phyloP scores from a whole-genome alignment of 768 basidiomycete genomes.

The Clavaria fumosa region DNA sequence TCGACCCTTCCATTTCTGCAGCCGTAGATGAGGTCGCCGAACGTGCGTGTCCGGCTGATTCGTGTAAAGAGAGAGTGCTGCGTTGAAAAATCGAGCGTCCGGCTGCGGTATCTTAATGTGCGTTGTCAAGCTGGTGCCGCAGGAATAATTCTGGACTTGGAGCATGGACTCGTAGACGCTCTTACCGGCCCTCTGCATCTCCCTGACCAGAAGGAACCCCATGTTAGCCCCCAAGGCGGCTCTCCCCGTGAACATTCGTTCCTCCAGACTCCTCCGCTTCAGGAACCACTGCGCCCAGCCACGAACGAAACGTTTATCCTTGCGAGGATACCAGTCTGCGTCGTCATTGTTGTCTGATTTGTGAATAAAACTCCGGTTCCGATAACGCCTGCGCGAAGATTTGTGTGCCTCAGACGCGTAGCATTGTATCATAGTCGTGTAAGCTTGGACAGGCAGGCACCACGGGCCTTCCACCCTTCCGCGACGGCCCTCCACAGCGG shows the following conservation, averaged over 20 bases:
- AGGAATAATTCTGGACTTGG: constrained; percentile 6
- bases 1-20: constrained; percentile 21
- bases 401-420: constrained; percentile 32
- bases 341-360: background rate
- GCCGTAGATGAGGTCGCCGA: constrained; percentile 12
- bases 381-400: constrained; percentile 7
- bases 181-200: constrained; percentile 5
- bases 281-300: constrained; percentile 9
- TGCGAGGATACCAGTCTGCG: constrained; percentile 2
- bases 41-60: constrained; percentile 6
- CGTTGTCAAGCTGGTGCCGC: constrained; percentile 3
- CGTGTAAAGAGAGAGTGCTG: constrained; percentile 32
- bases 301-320: constrained; percentile 6
- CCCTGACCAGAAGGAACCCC: constrained; percentile 7
- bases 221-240: constrained; percentile 5
- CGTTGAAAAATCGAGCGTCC: constrained; percentile 59
- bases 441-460: constrained; percentile 50
- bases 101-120: constrained; percentile 23
- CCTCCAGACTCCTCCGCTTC: background rate
- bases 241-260: background rate
- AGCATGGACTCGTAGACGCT: constrained; percentile 13
- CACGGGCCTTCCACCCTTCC: constrained; percentile 42
- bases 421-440: constrained; percentile 55
- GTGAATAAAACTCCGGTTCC: constrained; percentile 8
- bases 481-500: too few relatives aligned